These are phyloP conservation scores for Flaveria floridana DNA, from an alignment of 140 eudicot genomes.

Conservation along the genomic window DNA sequence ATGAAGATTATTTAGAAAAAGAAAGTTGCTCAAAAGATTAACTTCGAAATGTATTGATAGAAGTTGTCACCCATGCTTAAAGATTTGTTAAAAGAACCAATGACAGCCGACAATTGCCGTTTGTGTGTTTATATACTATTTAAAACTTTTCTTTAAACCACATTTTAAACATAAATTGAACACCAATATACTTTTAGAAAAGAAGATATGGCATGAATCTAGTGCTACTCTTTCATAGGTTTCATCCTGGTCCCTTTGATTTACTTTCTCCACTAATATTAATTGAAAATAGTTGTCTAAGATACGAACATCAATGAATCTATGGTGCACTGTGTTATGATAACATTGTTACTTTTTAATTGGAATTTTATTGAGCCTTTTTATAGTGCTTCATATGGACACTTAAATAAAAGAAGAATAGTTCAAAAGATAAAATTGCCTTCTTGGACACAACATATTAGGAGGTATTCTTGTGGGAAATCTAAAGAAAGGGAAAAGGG, in stretches of 20 bases:
- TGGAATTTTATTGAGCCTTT: conserved; percentile 19
- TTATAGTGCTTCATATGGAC: conserved; percentile 21
- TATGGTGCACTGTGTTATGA: neutral
- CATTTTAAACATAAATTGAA: neutral
- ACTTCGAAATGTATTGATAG: too few relatives aligned
- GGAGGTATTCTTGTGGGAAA: too few relatives aligned
- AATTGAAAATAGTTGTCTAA: conserved; percentile 2
- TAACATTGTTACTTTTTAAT: conserved; percentile 8
- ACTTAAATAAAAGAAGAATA: conserved; percentile 3
- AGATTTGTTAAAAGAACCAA: too few relatives aligned
- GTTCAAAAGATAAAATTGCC: conserved; percentile 17
- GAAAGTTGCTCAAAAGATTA: too few relatives aligned
- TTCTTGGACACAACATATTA: neutral
- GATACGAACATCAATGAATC: conserved; percentile 16
- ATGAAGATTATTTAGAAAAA: too few relatives aligned
- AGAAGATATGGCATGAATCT: neutral
- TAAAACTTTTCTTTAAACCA: neutral
- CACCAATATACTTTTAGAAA: neutral
- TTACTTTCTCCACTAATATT: neutral
- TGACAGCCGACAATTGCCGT: too few relatives aligned
- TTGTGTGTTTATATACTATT: neutral
- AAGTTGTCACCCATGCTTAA: too few relatives aligned
- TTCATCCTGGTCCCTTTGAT: neutral
- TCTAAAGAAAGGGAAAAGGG: too few relatives aligned
- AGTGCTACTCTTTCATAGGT: conserved; percentile 15